Evolutionary conservation across 148 eudicot genomes (phyloP).

Genomic region (Amaranthus cruentus): DNA sequence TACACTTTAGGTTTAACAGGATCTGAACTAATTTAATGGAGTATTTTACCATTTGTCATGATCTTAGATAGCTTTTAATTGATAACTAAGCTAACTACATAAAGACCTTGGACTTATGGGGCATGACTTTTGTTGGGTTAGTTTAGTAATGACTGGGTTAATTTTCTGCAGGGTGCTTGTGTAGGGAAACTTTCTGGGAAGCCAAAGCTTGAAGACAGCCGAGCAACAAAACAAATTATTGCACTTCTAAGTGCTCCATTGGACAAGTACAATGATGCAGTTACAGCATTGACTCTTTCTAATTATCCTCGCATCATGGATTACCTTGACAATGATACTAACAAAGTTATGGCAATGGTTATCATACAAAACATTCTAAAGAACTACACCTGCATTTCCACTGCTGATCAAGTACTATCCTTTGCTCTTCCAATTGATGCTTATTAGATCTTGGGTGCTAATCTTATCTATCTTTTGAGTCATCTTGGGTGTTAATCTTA

Average conservation of each 20-base stretch:
- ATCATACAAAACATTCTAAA: constrained; percentile 89
- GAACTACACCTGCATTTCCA: constrained; percentile 66
- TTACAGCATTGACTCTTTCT: constrained; percentile 83
- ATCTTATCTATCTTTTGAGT: not conserved
- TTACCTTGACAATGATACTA: constrained; percentile 85
- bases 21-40: not conserved
- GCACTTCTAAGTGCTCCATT: constrained; percentile 97
- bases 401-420: constrained; percentile 74
- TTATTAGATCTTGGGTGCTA: not conserved
- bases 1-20: not conserved
- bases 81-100: not conserved
- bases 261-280: constrained; percentile 93
- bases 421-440: constrained; percentile 1
- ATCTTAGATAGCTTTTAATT: constrained; percentile 4
- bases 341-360: constrained; percentile 97
- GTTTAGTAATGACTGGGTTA: not conserved
- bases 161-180: constrained; percentile 79
- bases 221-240: constrained; percentile 94
- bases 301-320: constrained; percentile 99
- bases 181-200: constrained; percentile 79
- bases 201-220: constrained; percentile 82
- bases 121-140: not conserved
- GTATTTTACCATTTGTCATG: not conserved
- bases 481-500: not conserved
- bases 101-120: not conserved